Base-by-base conservation (phyloP, 2,329 filamentous ascomycete genomes). In the Cadophora malorum region DNA sequence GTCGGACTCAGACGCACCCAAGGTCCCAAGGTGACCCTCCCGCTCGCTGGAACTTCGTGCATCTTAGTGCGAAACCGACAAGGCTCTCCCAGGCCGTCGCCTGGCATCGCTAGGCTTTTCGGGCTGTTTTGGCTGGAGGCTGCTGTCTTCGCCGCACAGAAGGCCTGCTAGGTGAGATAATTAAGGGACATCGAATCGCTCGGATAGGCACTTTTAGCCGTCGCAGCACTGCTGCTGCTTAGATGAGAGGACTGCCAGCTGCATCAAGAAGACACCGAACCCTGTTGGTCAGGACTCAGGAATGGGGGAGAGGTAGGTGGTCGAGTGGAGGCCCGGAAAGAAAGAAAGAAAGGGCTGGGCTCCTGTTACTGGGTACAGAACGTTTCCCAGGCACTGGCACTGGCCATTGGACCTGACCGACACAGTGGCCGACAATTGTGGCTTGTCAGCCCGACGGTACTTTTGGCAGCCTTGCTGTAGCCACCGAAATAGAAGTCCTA, bases 71-170 rank as follows among this genome's bases (percentile, higher is more conserved):
- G 55, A 49, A 50, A 66, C 41, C 67, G 62, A 62, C 50, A 69
- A 64, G 67, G 67, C 64, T 66, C 60, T 56, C 55, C 63, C 52
- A 70, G 62, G 58, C 65, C 55, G 35, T 65, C 31, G 59, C 31
- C 25, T 41, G 59, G 50, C 50, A 31, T 53, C 41, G 59, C 31
- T 35, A 50, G 59, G 50, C 50, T 47, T 53, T 52, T 50, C 31
- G 47, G 45, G n/a, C 45, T 45, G 41, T 45, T 38, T 45, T 45
- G 41, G 41, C 41, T 45, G 41, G 41, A 45, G 41, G 41, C 41
- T 45, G 19, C 21, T 53, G 23, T 55, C 64, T 45, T 52, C 58
- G 55, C 47, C 55, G 55, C 41, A 56, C n/a, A 59, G 33, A 25
- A 21, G 55, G 55, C 55, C 55, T 59, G 55, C 31, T 59, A 25